Base-by-base conservation (phyloP, 305 asterid species). In the Rubia occidens region DNA sequence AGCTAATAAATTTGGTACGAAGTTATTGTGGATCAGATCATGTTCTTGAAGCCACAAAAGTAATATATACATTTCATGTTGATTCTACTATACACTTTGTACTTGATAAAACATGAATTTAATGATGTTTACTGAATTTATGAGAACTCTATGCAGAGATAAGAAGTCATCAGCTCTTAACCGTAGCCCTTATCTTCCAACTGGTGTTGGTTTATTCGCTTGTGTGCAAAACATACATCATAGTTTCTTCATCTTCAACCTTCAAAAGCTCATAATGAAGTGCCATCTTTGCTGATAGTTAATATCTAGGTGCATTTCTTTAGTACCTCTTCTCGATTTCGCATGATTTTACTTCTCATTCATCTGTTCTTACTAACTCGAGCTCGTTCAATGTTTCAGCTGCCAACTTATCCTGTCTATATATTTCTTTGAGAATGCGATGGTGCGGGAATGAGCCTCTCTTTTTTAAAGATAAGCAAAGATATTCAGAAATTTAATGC, bases 171-270 rank as follows among this genome's bases (percentile, higher is more conserved):
- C 91, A 1, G 96, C 97, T 56, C 75, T 96, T 3, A 78, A 84
- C 60, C 83, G 75, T 53, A 78, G 95, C 69, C 96, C 96, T 24
- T 92, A 88, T 14, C 64, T 77, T 44, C 95, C 98, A 21, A 78
- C 85, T 53, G 97, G 96, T 4, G 82, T 85, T 66, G 96, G 88
- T 76, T 70, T 90, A 68, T 92, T 90, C 37, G 87, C 88, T 44
- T 83, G 84, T 77, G 84, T 86, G 4, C 69, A 70, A 66, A 92
- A 92, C 78, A 84, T 92, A 67, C 75, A 89, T 75, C 96, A n/a
- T 81, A 81, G 78, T 85, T 82, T 74, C 71, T 92, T 77, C 82
- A 88, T 40, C 96, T 92, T 78, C 97, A 95, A 9, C 61, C 17
- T 53, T 74, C 79, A 40, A 69, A 78, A 14, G 47, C 88, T 64